These are phyloP conservation scores for Schwanniomyces vanrijiae DNA, from an alignment of 805 yeast genomes.

Conservation along the genomic window DNA sequence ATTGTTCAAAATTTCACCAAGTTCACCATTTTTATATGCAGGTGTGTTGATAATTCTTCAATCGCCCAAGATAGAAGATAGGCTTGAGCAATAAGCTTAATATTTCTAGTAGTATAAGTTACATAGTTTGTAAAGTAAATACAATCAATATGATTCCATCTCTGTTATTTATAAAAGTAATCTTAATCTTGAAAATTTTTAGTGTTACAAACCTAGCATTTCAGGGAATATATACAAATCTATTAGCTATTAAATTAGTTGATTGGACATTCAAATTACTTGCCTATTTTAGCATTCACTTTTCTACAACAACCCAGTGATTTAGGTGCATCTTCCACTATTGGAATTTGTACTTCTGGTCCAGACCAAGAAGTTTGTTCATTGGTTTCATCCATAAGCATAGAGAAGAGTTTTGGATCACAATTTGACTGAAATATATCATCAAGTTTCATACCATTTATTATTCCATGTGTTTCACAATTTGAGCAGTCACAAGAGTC, in stretches of 20 bases:
- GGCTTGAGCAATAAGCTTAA: too few relatives aligned
- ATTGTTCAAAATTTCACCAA: conserved; percentile 1
- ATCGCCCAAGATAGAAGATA: too few relatives aligned
- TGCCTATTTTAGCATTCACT: background rate
- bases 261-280: background rate
- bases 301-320: background rate
- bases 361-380: background rate
- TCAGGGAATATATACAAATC: background rate
- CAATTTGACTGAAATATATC: conserved; percentile 26
- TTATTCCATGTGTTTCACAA: conserved; percentile 47
- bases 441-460: conserved; percentile 41
- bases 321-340: background rate
- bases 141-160: too few relatives aligned
- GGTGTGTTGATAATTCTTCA: background rate
- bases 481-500: conserved; percentile 37
- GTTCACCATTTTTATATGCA: background rate
- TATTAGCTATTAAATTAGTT: background rate
- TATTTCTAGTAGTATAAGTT: background rate
- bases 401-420: conserved; percentile 4
- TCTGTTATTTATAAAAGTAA: too few relatives aligned
- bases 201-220: background rate
- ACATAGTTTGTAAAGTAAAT: too few relatives aligned
- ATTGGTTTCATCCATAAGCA: background rate
- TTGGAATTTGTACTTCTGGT: background rate
- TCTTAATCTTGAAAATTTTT: background rate